A percentile compares a stretch with the other conserved stretches of the same genome.
These are phyloP conservation scores for Kentomonas sorsogonicus DNA, from an alignment of 208 protist species.

Conservation along the genomic window DNA sequence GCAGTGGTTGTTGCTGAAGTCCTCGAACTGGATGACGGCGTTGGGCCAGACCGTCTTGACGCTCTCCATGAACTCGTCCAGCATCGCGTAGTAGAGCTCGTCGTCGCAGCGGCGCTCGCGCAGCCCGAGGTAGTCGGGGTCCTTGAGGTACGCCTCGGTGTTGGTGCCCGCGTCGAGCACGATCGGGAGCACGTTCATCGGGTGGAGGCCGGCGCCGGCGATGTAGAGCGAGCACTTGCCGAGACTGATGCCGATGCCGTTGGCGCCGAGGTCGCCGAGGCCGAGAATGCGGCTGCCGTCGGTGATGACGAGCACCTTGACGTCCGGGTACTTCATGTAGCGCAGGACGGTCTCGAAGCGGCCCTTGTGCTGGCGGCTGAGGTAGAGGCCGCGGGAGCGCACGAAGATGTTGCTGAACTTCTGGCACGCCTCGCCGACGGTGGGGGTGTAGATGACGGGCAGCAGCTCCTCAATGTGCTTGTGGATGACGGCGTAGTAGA, in stretches of 20 bases:
- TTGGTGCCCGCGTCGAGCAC: conserved; percentile 91
- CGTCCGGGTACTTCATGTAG: conserved; percentile 58
- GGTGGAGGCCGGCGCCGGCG: conserved; percentile 85
- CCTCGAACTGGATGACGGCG: conserved; percentile 93
- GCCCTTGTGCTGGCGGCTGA: conserved; percentile 74
- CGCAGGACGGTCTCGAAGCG: conserved; percentile 74
- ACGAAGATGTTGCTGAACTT: conserved; percentile 82
- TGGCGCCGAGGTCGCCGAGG: conserved; percentile 90
- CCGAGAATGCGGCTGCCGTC: conserved; percentile 95
- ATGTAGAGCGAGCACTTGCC: conserved; percentile 93
- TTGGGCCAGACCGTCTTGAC: conserved; percentile 76
- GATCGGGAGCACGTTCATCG: conserved; percentile 79
- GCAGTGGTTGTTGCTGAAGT: conserved; percentile 93
- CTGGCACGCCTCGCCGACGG: conserved; percentile 91
- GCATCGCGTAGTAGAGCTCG: conserved; percentile 78
- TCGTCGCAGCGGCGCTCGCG: conserved; percentile 56
- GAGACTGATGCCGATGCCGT: conserved; percentile 95
- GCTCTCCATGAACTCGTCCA: conserved; percentile 92
- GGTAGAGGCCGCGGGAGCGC: conserved; percentile 87
- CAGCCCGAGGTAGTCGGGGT: conserved; percentile 84
- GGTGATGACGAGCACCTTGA: conserved; percentile 95
- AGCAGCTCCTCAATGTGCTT: conserved; percentile 65
- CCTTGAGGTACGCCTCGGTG: conserved; percentile 68
- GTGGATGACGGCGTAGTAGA: conserved; percentile 77
- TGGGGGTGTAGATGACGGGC: conserved; percentile 88